These are phyloP conservation scores for Cercophora scortea DNA, from an alignment of 495 filamentous ascomycete genomes.

Conservation along the genomic window DNA sequence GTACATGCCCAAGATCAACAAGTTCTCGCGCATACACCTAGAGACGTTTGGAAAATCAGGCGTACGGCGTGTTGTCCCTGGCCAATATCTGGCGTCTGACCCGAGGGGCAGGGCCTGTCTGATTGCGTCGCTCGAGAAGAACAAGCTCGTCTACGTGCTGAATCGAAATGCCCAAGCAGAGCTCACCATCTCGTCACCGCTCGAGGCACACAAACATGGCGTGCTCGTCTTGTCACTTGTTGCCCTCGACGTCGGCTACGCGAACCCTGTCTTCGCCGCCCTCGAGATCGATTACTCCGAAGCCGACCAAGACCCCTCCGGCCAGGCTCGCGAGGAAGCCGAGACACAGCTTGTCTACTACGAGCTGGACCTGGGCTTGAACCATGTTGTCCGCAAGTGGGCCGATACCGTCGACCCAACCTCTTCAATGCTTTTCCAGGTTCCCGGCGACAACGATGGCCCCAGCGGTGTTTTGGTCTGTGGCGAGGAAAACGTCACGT, in stretches of 20 bases:
- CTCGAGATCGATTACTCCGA: slow-evolving; percentile 91
- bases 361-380: slow-evolving; percentile 90
- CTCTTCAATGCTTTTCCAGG: slow-evolving; percentile 85
- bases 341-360: slow-evolving; percentile 95
- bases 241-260: slow-evolving; percentile 88
- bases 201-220: slow-evolving; percentile 97
- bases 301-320: slow-evolving; percentile 83
- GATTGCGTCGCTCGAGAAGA: slow-evolving; percentile 93
- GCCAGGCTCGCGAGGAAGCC: slow-evolving; percentile 67
- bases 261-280: slow-evolving; percentile 92
- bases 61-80: slow-evolving; percentile 87
- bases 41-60: slow-evolving; percentile 98
- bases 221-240: slow-evolving; percentile 82
- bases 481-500: slow-evolving; percentile 88
- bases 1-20: slow-evolving; percentile 79
- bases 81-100: slow-evolving; percentile 89
- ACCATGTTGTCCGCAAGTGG: slow-evolving; percentile 96
- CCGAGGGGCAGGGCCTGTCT: slow-evolving; percentile 93
- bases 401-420: slow-evolving; percentile 86
- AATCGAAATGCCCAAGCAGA: slow-evolving; percentile 92
- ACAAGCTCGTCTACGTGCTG: slow-evolving; percentile 97
- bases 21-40: slow-evolving; percentile 80
- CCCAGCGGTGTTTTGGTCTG: slow-evolving; percentile 94
- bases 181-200: slow-evolving; percentile 89
- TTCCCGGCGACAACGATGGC: slow-evolving; percentile 87